phyloP scores from a whole-genome alignment of 2,329 filamentous ascomycete genomes.

The Paecilomyces dactylethromorphus region DNA sequence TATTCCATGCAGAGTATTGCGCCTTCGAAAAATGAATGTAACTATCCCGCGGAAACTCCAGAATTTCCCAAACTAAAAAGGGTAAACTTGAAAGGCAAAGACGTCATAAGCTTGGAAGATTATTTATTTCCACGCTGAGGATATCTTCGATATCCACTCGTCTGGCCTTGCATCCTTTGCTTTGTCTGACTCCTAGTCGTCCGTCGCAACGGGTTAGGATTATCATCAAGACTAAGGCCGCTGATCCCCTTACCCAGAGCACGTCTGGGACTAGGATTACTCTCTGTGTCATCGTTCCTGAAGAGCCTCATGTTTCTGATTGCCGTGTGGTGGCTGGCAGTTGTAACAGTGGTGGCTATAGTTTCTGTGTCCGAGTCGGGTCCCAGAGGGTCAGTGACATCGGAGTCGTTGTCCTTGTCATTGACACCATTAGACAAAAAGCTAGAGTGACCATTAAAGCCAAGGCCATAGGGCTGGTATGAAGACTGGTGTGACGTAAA shows the following conservation, averaged over 20 bases:
- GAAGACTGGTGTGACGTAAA: constrained; percentile 16
- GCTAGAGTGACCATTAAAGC: not conserved
- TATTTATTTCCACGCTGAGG: constrained; percentile 11
- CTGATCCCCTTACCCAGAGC: constrained; percentile 27
- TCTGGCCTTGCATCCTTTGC: constrained; percentile 1
- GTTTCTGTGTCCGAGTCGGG: constrained; percentile 31
- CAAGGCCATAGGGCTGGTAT: constrained; percentile 13
- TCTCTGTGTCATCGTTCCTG: constrained; percentile 6
- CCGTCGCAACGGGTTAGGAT: constrained; percentile 19
- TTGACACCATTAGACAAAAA: constrained; percentile 3
- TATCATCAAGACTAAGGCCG: constrained; percentile 27
- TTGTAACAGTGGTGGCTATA: constrained; percentile 20
- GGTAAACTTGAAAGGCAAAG: not conserved
- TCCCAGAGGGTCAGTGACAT: constrained; percentile 22
- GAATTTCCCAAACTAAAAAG: not conserved
- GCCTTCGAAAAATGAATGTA: not conserved
- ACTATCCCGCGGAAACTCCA: not conserved
- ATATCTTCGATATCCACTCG: constrained; percentile 7
- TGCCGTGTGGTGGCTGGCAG: constrained; percentile 25
- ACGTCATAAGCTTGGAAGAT: not conserved
- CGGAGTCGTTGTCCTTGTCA: constrained; percentile 21
- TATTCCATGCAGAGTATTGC: not conserved
- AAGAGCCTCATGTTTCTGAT: constrained; percentile 23
- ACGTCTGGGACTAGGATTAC: constrained; percentile 20
- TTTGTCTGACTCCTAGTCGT: constrained; percentile 30